These are phyloP conservation scores for Penicillium sp. DNA, from an alignment of 2,329 filamentous ascomycete species.

Conservation along the genomic window DNA sequence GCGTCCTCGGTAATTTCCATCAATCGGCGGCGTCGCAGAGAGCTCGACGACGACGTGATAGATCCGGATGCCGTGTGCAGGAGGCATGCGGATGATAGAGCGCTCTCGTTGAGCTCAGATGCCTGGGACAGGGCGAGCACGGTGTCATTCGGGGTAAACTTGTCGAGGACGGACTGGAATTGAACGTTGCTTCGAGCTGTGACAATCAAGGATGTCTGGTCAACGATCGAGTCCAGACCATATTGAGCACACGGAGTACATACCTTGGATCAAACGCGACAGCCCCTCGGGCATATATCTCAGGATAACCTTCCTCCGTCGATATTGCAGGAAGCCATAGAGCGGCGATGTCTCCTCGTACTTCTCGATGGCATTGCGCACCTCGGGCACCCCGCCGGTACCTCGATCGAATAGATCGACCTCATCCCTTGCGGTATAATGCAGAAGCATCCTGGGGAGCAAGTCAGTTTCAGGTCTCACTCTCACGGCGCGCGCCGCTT, in stretches of 20 bases:
- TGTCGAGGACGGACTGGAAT: conserved; percentile 57
- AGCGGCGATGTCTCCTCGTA: conserved; percentile 83
- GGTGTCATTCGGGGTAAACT: conserved; percentile 80
- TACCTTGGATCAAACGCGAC: conserved; percentile 88
- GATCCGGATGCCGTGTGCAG: conserved; percentile 83
- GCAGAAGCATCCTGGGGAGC: conserved; percentile 75
- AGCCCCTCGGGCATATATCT: conserved; percentile 90
- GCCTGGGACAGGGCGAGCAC: conserved; percentile 69
- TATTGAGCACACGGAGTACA: conserved; percentile 25
- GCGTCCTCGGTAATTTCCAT: conserved; percentile 93
- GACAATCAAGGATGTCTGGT: conserved; percentile 3
- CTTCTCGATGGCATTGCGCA: conserved; percentile 68
- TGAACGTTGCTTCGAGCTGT: conserved; percentile 74
- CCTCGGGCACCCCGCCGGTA: conserved; percentile 75
- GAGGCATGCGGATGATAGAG: conserved; percentile 81
- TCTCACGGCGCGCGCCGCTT: neutral
- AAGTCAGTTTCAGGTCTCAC: conserved; percentile 5
- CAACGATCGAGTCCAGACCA: conserved; percentile 4
- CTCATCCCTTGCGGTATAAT: conserved; percentile 84
- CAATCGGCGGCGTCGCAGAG: conserved; percentile 67
- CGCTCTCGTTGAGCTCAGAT: conserved; percentile 78
- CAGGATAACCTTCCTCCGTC: conserved; percentile 81
- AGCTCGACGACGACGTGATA: conserved; percentile 77
- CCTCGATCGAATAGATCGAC: conserved; percentile 73
- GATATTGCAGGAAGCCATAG: conserved; percentile 86